Conservation (phyloP, 2,329 filamentous ascomycete genomes). For the Harringtonia lauricola region DNA sequence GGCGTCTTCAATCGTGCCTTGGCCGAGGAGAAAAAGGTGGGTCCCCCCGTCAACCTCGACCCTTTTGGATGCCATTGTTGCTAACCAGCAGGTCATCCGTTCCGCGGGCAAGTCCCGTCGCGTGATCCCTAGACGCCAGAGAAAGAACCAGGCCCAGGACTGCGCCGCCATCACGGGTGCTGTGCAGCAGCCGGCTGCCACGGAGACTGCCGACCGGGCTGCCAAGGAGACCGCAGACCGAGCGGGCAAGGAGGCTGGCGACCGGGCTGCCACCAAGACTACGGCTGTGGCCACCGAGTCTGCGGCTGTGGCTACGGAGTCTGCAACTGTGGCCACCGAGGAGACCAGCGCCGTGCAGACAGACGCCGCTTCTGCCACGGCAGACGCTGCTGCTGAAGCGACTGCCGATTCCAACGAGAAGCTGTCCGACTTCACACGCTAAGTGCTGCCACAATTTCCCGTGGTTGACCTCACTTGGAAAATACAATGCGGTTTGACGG, state of each 20-base stretch:
- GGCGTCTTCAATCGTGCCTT: constrained; percentile 20
- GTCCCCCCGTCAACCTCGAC: too few species aligned
- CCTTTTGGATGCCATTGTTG: too few species aligned
- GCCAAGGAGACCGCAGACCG: not conserved
- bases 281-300: not conserved
- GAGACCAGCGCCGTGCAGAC: too few species aligned
- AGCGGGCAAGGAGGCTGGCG: not conserved
- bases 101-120: constrained; percentile 14
- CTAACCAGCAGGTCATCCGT: constrained; percentile 10
- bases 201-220: not conserved
- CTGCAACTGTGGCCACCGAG: constrained; percentile 1
- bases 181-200: not conserved
- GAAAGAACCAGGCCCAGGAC: not conserved
- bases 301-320: constrained; percentile 3
- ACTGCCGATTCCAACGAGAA: too few species aligned
- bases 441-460: not conserved
- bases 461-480: too few species aligned
- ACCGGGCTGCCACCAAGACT: constrained; percentile 3
- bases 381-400: constrained; percentile 3
- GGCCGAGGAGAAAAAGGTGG: constrained; percentile 14
- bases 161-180: not conserved
- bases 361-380: too few species aligned
- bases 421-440: constrained; percentile 17
- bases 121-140: constrained; percentile 15
- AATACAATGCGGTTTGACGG: too few species aligned